Evolutionary conservation across 2,329 filamentous ascomycete genomes (phyloP).

Genomic region (Sclerotinia trifoliorum): DNA sequence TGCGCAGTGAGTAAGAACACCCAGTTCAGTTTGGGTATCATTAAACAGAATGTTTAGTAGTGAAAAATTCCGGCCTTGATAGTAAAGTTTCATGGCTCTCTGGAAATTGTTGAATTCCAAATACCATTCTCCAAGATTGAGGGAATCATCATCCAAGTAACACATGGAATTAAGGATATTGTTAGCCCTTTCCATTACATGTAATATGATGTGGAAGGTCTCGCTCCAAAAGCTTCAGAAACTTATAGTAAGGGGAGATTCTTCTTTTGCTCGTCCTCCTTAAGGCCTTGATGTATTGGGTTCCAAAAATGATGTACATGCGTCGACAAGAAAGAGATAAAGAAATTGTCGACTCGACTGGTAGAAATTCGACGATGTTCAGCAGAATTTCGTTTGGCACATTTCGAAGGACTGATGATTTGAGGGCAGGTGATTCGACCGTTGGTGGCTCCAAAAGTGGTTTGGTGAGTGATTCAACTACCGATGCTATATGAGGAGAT

Average conservation of each 20-base stretch:
- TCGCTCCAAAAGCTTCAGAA: not conserved
- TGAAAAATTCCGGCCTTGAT: not conserved
- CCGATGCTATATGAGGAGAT: no score
- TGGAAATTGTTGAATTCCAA: not conserved
- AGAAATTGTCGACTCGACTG: conserved; percentile 21
- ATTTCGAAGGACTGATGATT: conserved; percentile 16
- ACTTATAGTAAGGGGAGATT: not conserved
- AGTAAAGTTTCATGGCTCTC: not conserved
- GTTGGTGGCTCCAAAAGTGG: no score
- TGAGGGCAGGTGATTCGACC: not conserved
- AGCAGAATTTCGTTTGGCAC: conserved; percentile 22
- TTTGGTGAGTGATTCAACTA: not conserved
- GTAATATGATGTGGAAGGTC: not conserved
- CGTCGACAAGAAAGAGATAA: conserved; percentile 26
- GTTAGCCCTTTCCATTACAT: not conserved
- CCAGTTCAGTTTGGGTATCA: no score
- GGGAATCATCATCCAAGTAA: not conserved
- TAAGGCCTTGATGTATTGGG: conserved; percentile 14
- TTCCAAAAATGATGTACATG: conserved; percentile 21
- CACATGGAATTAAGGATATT: not conserved
- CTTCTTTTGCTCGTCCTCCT: not conserved
- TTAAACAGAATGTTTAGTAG: not conserved
- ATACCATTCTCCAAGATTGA: not conserved
- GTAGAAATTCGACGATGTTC: conserved; percentile 25
- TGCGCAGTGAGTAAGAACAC: not conserved